phyloP scores from a whole-genome alignment of 1,284 basidiomycete genomes.

The Spongispora temasekensis region DNA sequence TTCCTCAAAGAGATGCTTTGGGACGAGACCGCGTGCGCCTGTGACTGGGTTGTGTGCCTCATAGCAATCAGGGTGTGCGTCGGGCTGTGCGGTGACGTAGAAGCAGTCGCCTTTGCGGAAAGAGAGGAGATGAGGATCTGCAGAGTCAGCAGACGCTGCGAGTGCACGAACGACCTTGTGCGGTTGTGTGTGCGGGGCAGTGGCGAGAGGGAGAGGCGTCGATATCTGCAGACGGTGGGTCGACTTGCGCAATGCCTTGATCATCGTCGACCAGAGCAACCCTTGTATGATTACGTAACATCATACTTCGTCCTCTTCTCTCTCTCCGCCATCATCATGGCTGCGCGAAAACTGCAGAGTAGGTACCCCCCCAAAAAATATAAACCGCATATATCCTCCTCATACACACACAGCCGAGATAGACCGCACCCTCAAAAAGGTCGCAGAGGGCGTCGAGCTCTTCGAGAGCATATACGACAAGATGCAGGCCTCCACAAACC shows the following conservation, averaged over 20 bases:
- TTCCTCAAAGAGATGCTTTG: conserved; percentile 84
- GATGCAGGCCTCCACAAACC: conserved; percentile 91
- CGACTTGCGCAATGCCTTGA: conserved; percentile 88
- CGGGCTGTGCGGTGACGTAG: conserved; percentile 84
- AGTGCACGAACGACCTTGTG: conserved; percentile 95
- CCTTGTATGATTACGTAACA: too few species aligned
- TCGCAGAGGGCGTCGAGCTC: conserved; percentile 89
- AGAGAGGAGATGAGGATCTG: conserved; percentile 79
- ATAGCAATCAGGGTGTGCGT: conserved; percentile 65
- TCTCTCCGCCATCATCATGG: too few species aligned
- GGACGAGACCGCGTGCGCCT: conserved; percentile 90
- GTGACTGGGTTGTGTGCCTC: conserved; percentile 92
- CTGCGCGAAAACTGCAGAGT: conserved; percentile 83
- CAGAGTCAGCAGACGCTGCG: too few species aligned
- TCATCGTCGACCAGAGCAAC: conserved; percentile 38
- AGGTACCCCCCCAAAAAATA: too few species aligned
- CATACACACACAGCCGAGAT: conserved; percentile 94
- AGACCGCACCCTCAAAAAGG: conserved; percentile 94
- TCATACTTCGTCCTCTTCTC: neutral
- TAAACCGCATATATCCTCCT: too few species aligned
- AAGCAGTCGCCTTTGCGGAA: conserved; percentile 98
- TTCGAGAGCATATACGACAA: conserved; percentile 97
- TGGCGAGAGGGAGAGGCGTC: conserved; percentile 61
- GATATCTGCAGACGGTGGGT: conserved; percentile 60
- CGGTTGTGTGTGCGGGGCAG: conserved; percentile 49